Base-by-base conservation (phyloP, 306 rosid species). In the Vigna radiata region DNA sequence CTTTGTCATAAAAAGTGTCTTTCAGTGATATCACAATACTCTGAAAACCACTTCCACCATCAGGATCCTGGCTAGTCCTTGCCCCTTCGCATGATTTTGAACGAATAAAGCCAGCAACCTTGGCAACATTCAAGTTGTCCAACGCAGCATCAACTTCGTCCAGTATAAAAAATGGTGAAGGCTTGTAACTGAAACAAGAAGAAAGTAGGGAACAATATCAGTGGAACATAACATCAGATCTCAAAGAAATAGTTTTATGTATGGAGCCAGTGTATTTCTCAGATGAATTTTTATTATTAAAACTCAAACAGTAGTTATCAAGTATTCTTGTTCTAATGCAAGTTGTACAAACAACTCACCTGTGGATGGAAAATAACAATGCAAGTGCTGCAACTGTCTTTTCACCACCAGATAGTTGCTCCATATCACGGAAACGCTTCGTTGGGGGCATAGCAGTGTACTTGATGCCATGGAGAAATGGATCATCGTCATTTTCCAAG, bases 391-490 rank as follows among this genome's bases (percentile, higher is more conserved):
- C 99, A 54, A 96, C 97, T 39, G 98, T 92, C 89, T 92, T 96
- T 79, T 96, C 99, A 68, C 99, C 98, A 29, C 99, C 99, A 73
- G 99, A 96, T 52, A 96, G 83, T 68, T 91, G 99, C 39, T 96
- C 99, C 99, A 96, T 96, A 70, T 96, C 99, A 39, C 99, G 99
- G 75, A 90, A 96, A 46, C 99, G 96, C 91, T 96, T 96, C 62
- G 98, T 91, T 76, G 99, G 99, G 70, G 99, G 99, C 99, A 95
- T 95, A 64, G 97, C 95, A 66, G 99, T 92, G 85, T 90, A 95
- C 88, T 90, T 95, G 76, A 90, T 92, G 65, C 99, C 99, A 81
- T 92, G 96, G 70, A 95, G 82, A 89, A 83, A 95, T 46, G 99
- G 99, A 85, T 95, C 99, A 48, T 95, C 99, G 11, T 95, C 99